phyloP scores from a whole-genome alignment of 2,329 filamentous ascomycete genomes.

The Xylaria sp. region DNA sequence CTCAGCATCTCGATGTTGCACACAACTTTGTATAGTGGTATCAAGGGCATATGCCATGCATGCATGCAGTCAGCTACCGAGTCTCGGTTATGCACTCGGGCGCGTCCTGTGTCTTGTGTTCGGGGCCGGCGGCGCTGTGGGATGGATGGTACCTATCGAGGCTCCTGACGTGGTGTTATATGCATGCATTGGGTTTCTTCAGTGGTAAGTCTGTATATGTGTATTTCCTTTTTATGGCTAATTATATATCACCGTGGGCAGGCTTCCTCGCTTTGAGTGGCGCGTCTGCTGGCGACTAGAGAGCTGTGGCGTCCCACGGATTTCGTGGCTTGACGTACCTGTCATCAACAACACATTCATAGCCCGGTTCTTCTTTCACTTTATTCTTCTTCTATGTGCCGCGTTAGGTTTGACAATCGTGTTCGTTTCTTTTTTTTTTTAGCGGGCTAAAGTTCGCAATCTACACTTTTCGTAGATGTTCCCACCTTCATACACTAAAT shows the following conservation, averaged over 20 bases:
- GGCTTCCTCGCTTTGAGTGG: neutral
- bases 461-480: no score
- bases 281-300: neutral
- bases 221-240: neutral
- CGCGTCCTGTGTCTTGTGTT: neutral
- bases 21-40: slow-evolving; percentile 15
- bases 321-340: neutral
- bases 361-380: neutral
- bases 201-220: neutral
- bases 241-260: no score
- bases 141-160: no score
- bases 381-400: neutral
- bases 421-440: neutral
- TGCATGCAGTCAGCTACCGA: slow-evolving; percentile 19
- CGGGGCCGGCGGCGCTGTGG: neutral
- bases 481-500: no score
- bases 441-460: neutral
- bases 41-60: slow-evolving; percentile 19
- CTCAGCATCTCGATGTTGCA: neutral
- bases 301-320: neutral
- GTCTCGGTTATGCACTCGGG: slow-evolving; percentile 1
- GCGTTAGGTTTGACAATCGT: neutral
- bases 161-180: neutral
- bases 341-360: neutral
- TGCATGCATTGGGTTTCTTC: neutral